These are phyloP conservation scores for Tuber umbilicatum DNA, from an alignment of 495 filamentous ascomycete genomes.

Conservation along the genomic window DNA sequence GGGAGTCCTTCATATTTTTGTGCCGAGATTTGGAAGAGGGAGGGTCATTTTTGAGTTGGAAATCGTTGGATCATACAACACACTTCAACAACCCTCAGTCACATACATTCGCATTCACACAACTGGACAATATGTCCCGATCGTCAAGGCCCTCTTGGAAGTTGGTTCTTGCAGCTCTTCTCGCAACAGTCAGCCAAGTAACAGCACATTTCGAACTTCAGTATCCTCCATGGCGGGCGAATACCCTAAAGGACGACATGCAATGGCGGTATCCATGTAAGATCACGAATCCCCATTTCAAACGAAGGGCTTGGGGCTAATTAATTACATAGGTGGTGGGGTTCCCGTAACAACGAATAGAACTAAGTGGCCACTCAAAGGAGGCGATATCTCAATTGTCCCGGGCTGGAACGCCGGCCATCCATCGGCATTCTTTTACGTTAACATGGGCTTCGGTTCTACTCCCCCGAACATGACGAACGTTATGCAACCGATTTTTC, in stretches of 20 bases:
- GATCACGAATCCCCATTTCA: constrained; percentile 39
- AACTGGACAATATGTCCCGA: constrained; percentile 39
- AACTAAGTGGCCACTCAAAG: constrained; percentile 80
- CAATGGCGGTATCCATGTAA: constrained; percentile 98
- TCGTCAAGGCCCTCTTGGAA: constrained; percentile 49
- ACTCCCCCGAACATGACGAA: constrained; percentile 81
- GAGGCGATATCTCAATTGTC: constrained; percentile 80
- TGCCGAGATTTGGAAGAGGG: not conserved
- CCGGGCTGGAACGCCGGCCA: constrained; percentile 95
- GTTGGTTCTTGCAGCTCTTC: constrained; percentile 48
- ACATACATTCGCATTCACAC: constrained; percentile 9
- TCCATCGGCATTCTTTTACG: constrained; percentile 72
- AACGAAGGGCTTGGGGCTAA: not conserved
- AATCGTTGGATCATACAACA: not conserved
- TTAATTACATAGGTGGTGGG: constrained; percentile 64
- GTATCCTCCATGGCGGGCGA: constrained; percentile 90
- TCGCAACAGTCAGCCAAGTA: constrained; percentile 47
- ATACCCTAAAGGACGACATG: constrained; percentile 90
- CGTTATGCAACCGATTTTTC: constrained; percentile 74
- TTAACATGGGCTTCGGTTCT: constrained; percentile 87
- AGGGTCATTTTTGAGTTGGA: not conserved
- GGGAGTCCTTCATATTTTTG: not conserved
- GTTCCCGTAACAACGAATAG: constrained; percentile 71
- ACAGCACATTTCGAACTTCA: constrained; percentile 80
- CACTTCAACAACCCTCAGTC: not conserved